Conservation (phyloP, 352 stramenopile species). For the Globisporangium middletonii region DNA sequence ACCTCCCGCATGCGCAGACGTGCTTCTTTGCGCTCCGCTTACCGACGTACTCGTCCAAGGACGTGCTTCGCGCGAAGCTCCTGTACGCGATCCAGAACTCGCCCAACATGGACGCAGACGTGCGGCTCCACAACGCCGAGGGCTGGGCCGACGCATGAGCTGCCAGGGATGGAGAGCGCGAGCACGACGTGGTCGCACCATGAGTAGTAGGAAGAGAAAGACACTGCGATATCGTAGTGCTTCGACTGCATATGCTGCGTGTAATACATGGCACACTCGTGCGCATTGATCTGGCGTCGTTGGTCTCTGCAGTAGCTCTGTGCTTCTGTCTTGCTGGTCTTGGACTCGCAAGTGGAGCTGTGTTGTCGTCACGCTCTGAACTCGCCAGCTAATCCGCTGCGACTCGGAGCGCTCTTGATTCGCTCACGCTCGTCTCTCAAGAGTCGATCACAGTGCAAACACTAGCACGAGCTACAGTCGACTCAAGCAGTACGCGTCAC, state of each 20-base stretch:
- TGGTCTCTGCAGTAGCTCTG: no score
- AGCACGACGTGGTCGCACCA: neutral
- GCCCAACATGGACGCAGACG: constrained; percentile 93
- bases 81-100: constrained; percentile 95
- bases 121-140: constrained; percentile 88
- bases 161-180: constrained; percentile 4
- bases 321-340: no score
- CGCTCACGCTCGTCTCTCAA: no score
- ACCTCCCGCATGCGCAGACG: constrained; percentile 97
- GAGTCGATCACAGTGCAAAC: no score
- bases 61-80: constrained; percentile 80
- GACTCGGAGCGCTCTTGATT: no score
- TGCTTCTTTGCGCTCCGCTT: constrained; percentile 98
- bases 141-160: constrained; percentile 75
- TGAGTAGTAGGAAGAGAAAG: neutral
- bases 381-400: no score
- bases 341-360: no score
- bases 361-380: no score
- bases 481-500: no score
- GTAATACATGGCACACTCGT: neutral
- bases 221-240: no score
- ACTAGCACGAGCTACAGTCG: no score
- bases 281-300: no score
- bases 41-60: constrained; percentile 92
- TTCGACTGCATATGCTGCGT: neutral